These are phyloP conservation scores for Coniochaeta sp. DNA, from an alignment of 2,329 filamentous ascomycete species.

Conservation along the genomic window DNA sequence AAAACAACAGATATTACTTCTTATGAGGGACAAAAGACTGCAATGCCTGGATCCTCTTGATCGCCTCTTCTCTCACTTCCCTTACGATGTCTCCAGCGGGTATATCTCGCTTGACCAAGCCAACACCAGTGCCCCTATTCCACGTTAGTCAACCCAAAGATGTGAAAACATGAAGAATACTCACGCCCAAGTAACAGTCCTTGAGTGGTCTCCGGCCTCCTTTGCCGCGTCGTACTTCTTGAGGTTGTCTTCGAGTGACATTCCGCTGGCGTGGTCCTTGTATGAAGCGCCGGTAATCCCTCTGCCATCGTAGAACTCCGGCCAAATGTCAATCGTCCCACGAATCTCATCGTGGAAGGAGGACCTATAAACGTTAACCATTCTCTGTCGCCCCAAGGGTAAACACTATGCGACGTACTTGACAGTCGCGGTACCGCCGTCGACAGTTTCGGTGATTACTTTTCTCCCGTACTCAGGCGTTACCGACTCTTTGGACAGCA, in stretches of 20 bases:
- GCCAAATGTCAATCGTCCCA: conserved; percentile 29
- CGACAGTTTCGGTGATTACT: conserved; percentile 30
- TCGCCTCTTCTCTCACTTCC: conserved; percentile 31
- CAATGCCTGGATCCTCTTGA: conserved; percentile 23
- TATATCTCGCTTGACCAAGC: conserved; percentile 32
- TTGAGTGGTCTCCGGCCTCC: conserved; percentile 20
- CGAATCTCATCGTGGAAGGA: conserved; percentile 35
- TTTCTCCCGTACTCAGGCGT: conserved; percentile 33
- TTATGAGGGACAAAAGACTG: conserved; percentile 11
- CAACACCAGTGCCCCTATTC: conserved; percentile 33
- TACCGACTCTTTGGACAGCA: conserved; percentile 34
- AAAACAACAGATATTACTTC: background rate
- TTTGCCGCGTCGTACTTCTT: conserved; percentile 29
- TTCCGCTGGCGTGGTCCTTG: conserved; percentile 28
- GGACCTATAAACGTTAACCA: conserved; percentile 13
- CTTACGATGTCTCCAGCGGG: conserved; percentile 35
- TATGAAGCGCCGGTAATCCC: conserved; percentile 32
- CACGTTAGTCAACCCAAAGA: background rate
- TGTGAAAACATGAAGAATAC: conserved; percentile 8
- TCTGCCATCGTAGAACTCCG: conserved; percentile 35
- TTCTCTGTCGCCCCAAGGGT: background rate
- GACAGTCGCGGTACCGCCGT: conserved; percentile 37
- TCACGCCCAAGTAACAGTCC: conserved; percentile 29
- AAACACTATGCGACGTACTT: conserved; percentile 26
- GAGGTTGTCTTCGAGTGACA: conserved; percentile 34